phyloP scores from a whole-genome alignment of 306 rosid genomes.

The Trifolium subterraneum region DNA sequence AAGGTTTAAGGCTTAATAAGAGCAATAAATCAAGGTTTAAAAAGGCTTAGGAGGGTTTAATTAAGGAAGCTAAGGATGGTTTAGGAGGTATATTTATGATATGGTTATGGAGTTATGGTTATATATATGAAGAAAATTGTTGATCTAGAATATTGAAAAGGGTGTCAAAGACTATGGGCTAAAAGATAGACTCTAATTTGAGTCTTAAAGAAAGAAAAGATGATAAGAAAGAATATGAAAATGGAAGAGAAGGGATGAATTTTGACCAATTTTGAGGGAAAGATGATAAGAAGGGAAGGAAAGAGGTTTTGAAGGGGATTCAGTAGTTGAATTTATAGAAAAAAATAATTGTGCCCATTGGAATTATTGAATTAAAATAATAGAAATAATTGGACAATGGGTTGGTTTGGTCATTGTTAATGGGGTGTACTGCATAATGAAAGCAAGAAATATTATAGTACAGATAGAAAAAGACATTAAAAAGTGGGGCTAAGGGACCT shows the following conservation, averaged over 20 bases:
- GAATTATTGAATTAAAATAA: conserved; percentile 36
- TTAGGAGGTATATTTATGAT: background rate
- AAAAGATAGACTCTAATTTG: background rate
- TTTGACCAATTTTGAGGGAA: conserved; percentile 42
- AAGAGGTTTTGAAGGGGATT: conserved; percentile 63
- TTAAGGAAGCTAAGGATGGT: conserved; percentile 16
- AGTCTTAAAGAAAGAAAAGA: background rate
- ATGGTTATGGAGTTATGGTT: conserved; percentile 26
- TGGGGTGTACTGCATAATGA: conserved; percentile 2
- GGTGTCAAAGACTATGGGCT: conserved; percentile 48
- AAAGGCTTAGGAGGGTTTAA: background rate
- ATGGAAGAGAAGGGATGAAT: conserved; percentile 1
- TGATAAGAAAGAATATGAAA: conserved; percentile 39
- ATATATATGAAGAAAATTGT: conserved; percentile 20
- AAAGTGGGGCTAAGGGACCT: conserved; percentile 5
- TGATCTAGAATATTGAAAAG: conserved; percentile 21
- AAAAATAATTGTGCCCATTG: conserved; percentile 31
- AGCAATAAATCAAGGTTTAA: conserved; percentile 5
- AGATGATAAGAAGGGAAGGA: conserved; percentile 50
- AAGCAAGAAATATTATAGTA: background rate
- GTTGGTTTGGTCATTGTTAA: conserved; percentile 1
- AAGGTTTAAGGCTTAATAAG: background rate
- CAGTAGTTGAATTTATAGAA: conserved; percentile 61
- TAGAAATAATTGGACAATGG: conserved; percentile 29
- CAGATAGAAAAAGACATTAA: conserved; percentile 9